Conservation (phyloP, 352 stramenopile genomes). For the Nothophytophthora sp. region DNA sequence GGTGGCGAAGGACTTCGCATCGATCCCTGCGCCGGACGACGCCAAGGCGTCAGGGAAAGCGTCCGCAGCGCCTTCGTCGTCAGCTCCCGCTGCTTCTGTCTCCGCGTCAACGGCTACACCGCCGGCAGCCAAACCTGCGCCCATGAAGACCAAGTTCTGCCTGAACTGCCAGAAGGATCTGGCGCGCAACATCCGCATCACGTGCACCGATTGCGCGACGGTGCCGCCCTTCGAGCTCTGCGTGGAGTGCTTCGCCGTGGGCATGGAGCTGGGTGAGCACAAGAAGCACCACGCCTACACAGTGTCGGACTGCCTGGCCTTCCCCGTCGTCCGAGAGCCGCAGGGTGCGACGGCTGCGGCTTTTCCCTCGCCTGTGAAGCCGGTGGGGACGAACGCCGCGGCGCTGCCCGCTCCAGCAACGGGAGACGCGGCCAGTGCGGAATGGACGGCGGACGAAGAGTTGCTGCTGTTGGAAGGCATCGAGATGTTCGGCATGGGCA, state of each 20-base stretch:
- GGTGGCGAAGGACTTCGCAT: background rate
- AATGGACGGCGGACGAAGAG: conserved; percentile 96
- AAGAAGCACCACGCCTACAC: conserved; percentile 83
- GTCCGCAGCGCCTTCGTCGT: too few relatives aligned
- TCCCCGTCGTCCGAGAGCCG: conserved; percentile 65
- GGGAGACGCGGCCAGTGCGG: conserved; percentile 16
- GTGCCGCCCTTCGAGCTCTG: conserved; percentile 85
- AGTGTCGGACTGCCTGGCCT: conserved; percentile 83
- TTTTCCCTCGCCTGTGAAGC: conserved; percentile 7
- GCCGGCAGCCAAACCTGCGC: conserved; percentile 25
- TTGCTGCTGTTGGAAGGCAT: conserved; percentile 96
- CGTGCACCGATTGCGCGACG: conserved; percentile 71
- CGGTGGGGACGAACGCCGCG: conserved; percentile 19
- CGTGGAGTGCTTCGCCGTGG: conserved; percentile 94
- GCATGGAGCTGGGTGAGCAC: conserved; percentile 75
- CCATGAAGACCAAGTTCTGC: conserved; percentile 75
- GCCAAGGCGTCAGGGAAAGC: too few relatives aligned
- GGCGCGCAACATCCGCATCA: conserved; percentile 84
- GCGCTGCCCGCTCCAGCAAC: conserved; percentile 5
- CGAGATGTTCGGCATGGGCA: conserved; percentile 95
- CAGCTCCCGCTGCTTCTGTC: conserved; percentile 5
- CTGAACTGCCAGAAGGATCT: conserved; percentile 88
- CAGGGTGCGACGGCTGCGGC: background rate
- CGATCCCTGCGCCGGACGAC: too few relatives aligned
- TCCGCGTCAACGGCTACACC: too few relatives aligned